These are phyloP conservation scores for Salix koriyanagi DNA, from an alignment of 345 rosid genomes.

Conservation along the genomic window DNA sequence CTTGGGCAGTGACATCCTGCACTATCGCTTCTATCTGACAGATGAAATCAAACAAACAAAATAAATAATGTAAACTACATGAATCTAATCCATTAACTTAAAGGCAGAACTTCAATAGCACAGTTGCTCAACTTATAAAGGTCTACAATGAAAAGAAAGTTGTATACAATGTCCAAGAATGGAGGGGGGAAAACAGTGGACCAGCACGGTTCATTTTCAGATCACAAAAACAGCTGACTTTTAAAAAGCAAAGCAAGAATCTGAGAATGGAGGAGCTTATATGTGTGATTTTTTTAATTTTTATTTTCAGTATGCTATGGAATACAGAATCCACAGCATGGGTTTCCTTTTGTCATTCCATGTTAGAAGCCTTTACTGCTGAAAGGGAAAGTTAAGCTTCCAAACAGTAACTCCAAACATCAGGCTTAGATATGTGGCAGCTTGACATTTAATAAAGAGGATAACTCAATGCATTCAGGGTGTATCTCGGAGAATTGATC, in stretches of 20 bases:
- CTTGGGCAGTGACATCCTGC: conserved; percentile 65
- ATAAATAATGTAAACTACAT: neutral
- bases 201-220: too few species aligned
- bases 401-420: neutral
- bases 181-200: too few species aligned
- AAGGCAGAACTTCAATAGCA: neutral
- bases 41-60: conserved; percentile 5
- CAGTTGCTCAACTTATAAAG: neutral
- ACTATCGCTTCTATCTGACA: conserved; percentile 75
- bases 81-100: neutral
- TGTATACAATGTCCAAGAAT: neutral
- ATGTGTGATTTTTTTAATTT: neutral
- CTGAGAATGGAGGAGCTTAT: neutral
- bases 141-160: neutral
- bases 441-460: neutral
- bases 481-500: neutral
- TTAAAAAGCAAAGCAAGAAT: neutral
- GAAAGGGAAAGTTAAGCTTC: neutral
- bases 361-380: too few species aligned
- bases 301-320: neutral
- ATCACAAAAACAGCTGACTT: neutral
- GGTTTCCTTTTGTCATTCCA: too few species aligned
- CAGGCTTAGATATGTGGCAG: neutral
- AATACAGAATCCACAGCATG: neutral
- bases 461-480: neutral